Evolutionary conservation across 2,329 filamentous ascomycete genomes (phyloP).

Genomic region (Herpotrichia juniperi): DNA sequence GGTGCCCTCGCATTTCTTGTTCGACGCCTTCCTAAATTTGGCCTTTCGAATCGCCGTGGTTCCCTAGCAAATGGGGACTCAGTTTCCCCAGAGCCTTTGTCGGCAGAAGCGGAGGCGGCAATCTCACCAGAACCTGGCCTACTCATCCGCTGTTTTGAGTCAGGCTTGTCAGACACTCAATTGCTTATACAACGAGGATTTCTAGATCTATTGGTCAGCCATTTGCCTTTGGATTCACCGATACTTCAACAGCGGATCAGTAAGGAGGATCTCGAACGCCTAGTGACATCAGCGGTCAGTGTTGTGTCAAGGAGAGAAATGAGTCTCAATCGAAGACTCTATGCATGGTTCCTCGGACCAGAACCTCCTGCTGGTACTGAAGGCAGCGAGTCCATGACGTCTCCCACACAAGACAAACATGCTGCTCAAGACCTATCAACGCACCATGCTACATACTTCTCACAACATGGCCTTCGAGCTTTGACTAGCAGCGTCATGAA

Average conservation of each 20-base stretch:
- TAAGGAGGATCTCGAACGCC: slow-evolving; percentile 75
- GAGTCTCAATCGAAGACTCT: slow-evolving; percentile 93
- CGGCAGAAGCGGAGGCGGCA: slow-evolving; percentile 66
- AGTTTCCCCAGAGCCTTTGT: slow-evolving; percentile 40
- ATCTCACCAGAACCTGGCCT: slow-evolving; percentile 90
- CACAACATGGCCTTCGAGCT: slow-evolving; percentile 75
- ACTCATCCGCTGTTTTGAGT: slow-evolving; percentile 87
- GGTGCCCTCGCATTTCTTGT: slow-evolving; percentile 87
- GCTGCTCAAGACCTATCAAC: slow-evolving; percentile 46
- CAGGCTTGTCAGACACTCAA: slow-evolving; percentile 85
- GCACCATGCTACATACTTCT: slow-evolving; percentile 74
- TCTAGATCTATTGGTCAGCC: slow-evolving; percentile 87
- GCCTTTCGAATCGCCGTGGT: slow-evolving; percentile 31
- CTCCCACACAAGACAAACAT: slow-evolving; percentile 56
- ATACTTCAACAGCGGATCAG: slow-evolving; percentile 80
- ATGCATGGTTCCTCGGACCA: slow-evolving; percentile 93
- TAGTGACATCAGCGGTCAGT: slow-evolving; percentile 81
- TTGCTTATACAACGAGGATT: slow-evolving; percentile 92
- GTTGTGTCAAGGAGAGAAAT: slow-evolving; percentile 92
- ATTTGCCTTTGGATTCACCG: slow-evolving; percentile 82
- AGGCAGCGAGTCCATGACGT: slow-evolving; percentile 34
- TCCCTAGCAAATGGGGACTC: slow-evolving; percentile 21
- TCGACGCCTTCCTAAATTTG: slow-evolving; percentile 77
- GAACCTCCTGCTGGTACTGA: slow-evolving; percentile 57
- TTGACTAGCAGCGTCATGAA: slow-evolving; percentile 76